Evolutionary conservation across 2,329 filamentous ascomycete species (phyloP).

Genomic region (Fusarium pseudocircinatum): DNA sequence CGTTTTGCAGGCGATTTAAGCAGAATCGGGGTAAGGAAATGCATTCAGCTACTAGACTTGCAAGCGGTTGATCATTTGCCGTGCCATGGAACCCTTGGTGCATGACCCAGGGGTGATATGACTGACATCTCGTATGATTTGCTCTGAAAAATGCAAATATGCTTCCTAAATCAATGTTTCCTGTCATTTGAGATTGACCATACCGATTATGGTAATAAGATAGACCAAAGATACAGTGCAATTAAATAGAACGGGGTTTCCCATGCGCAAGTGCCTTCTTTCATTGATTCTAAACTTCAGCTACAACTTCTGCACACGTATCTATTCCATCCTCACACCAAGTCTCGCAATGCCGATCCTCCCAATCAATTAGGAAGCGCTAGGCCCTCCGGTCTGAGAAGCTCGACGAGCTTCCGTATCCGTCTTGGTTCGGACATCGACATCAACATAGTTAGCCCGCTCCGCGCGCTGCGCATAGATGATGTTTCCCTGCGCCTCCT

Average conservation of each 20-base stretch:
- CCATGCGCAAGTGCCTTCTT: not conserved
- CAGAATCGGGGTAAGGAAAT: not conserved
- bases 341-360: not conserved
- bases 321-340: not conserved
- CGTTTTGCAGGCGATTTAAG: constrained; percentile 8
- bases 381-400: not conserved
- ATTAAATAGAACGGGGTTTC: constrained; percentile 3
- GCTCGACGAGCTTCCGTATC: not conserved
- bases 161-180: not conserved
- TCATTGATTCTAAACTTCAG: not conserved
- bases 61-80: not conserved
- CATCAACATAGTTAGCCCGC: constrained; percentile 21
- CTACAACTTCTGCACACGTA: not conserved
- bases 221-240: constrained; percentile 32
- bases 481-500: constrained; percentile 41
- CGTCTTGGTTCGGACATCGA: constrained; percentile 6
- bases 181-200: not conserved
- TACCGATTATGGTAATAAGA: constrained; percentile 18
- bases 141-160: not conserved
- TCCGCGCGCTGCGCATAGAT: constrained; percentile 35
- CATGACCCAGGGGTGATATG: not conserved
- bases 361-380: not conserved
- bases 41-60: not conserved
- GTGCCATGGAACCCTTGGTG: not conserved
- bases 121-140: constrained; percentile 6